Conservation (phyloP, 495 filamentous ascomycete species). For the Aspergillus baeticus region DNA sequence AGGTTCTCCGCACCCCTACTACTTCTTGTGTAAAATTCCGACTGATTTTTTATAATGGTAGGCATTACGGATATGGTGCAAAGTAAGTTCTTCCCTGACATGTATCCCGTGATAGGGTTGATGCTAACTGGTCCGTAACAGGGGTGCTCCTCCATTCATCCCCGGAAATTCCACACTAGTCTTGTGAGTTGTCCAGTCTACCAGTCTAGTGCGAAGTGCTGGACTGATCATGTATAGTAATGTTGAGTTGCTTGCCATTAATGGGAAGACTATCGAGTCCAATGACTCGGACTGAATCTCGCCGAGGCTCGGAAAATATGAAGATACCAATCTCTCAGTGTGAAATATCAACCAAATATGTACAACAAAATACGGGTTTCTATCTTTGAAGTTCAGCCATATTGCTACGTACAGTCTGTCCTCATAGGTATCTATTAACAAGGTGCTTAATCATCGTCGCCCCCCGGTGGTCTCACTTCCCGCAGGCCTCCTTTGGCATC, state of each 20-base stretch:
- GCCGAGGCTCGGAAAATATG: no score
- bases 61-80: constrained; percentile 25
- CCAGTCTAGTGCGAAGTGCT: background rate
- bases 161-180: constrained; percentile 22
- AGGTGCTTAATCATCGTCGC: no score
- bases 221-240: background rate
- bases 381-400: no score
- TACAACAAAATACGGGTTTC: no score
- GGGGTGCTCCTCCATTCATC: constrained; percentile 22
- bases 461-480: no score
- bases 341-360: no score
- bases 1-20: background rate
- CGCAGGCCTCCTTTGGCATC: no score
- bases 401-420: no score
- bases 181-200: constrained; percentile 18
- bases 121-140: constrained; percentile 3
- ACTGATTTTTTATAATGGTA: constrained; percentile 1
- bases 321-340: no score
- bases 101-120: no score
- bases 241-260: constrained; percentile 21
- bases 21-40: background rate
- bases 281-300: constrained; percentile 17
- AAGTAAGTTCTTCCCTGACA: constrained; percentile 9
- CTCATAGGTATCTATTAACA: no score
- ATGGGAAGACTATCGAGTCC: constrained; percentile 12